Evolutionary conservation across 2,329 filamentous ascomycete species (phyloP).

Genomic region (Penicillium sp.): DNA sequence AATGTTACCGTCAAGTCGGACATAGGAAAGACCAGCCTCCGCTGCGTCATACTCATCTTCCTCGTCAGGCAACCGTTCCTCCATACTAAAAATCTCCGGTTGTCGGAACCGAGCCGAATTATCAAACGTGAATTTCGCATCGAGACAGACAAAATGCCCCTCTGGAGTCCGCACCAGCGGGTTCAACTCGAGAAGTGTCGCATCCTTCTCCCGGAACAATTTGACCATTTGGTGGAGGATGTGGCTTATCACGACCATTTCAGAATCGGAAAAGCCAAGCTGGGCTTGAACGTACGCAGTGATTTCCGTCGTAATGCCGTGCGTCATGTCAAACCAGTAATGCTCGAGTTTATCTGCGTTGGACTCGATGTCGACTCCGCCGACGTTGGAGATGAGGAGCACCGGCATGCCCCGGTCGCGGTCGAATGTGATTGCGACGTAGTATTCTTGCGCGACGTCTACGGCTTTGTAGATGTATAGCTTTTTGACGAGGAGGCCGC

Average conservation of each 20-base stretch:
- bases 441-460: constrained; percentile 40
- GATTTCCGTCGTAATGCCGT: constrained; percentile 30
- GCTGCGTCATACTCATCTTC: constrained; percentile 40
- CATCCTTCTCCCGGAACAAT: constrained; percentile 51
- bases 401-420: constrained; percentile 45
- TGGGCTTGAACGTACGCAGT: constrained; percentile 25
- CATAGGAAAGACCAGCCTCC: constrained; percentile 32
- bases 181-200: constrained; percentile 50
- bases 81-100: constrained; percentile 40
- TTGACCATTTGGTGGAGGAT: constrained; percentile 37
- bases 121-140: constrained; percentile 53
- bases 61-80: constrained; percentile 38
- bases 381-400: constrained; percentile 41
- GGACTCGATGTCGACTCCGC: constrained; percentile 36
- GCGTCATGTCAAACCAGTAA: constrained; percentile 30
- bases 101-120: constrained; percentile 51
- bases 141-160: constrained; percentile 37
- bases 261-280: constrained; percentile 27
- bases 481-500: constrained; percentile 33
- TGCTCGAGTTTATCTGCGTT: constrained; percentile 29
- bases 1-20: constrained; percentile 37
- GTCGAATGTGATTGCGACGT: constrained; percentile 48
- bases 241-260: constrained; percentile 27
- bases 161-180: constrained; percentile 36
- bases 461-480: constrained; percentile 43